A percentile compares a stretch with the other conserved stretches of the same genome.
phyloP scores from a whole-genome alignment of 2,329 filamentous ascomycete species.

The Phialophora tarda region DNA sequence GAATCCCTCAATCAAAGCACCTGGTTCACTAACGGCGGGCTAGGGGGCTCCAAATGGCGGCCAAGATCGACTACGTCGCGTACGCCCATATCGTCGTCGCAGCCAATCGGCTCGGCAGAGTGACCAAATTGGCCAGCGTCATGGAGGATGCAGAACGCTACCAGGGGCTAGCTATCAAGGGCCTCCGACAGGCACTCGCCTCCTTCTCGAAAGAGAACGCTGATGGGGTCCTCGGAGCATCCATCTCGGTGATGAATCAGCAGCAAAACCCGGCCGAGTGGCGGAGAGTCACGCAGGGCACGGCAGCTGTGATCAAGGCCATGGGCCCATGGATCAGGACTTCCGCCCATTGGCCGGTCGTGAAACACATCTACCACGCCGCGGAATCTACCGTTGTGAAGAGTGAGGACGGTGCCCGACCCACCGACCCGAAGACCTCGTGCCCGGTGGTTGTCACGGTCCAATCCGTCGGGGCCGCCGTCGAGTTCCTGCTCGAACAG shows the following conservation, averaged over 20 bases:
- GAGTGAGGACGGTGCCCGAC: not conserved
- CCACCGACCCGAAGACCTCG: not conserved
- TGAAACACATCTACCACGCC: conserved; percentile 7
- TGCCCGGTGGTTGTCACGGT: conserved; percentile 14
- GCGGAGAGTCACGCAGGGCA: conserved; percentile 15
- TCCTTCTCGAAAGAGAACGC: conserved; percentile 83
- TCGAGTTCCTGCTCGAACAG: conserved; percentile 19
- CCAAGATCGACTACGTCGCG: conserved; percentile 19
- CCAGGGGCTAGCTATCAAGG: conserved; percentile 80
- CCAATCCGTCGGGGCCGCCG: conserved; percentile 5
- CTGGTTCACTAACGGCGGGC: not conserved
- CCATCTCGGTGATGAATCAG: conserved; percentile 67
- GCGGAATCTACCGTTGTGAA: not conserved
- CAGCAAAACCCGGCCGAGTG: conserved; percentile 16
- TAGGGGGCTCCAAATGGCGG: conserved; percentile 17
- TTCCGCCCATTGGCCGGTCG: not conserved
- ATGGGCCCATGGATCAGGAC: conserved; percentile 12
- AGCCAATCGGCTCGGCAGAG: conserved; percentile 11
- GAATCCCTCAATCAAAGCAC: not conserved
- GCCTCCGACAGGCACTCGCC: conserved; percentile 82
- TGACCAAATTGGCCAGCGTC: conserved; percentile 15
- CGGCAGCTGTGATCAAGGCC: conserved; percentile 9
- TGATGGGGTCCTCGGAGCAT: conserved; percentile 87
- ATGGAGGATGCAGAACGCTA: conserved; percentile 61
- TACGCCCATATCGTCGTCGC: conserved; percentile 20